Evolutionary conservation across 1,139 yeast genomes (phyloP), one percentile per base, ranked within the genome.

Genomic region (Debaryomycetaceae sp.): DNA sequence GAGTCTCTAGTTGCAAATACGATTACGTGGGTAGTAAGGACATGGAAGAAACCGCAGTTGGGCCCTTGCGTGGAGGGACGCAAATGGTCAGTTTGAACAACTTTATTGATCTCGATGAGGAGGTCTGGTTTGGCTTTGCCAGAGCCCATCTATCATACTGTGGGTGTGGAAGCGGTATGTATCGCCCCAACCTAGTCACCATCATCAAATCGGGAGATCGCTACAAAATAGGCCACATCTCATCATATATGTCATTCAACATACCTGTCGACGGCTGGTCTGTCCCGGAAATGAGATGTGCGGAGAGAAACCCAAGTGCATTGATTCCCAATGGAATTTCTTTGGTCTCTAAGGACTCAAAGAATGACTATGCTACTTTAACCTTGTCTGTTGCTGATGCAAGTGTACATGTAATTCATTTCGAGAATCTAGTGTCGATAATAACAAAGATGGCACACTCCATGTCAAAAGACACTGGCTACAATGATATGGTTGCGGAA

Each of bases 41-140:
- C 7, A 30, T 53, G 31, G 39, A 43, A 2, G 44, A 48, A 6
- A 37, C 41, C 7, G 45, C 51, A 9, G 14, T 38, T 26, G 43
- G 44, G 11, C 33, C 32, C n/a, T 38, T 47, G 35, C 35, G 51
- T 24, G 51, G 51, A 17, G 51, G 51, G 9, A 44, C 51, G 1
- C 59, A 57, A 41, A 43, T 61, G 45, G 43, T 58, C 3, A 58
- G 55, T 40, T 33, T 61, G 11, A 53, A 53, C 34, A 41, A 51
- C 3, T 36, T 35, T 35, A 3, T 34, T 34, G 33, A 63, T 6
- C 53, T 60, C 2, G 61, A 61, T 15, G 57, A 67, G 34, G 75
- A 75, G 44, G 62, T 74, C 45, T 77, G 79, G 79, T 52, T 75
- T 14, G 78, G 78, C 0, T 70, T 75, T 47, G 75, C 76, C 1